These are phyloP conservation scores for Neurospora tetraspora DNA, from an alignment of 495 filamentous ascomycete species.

Conservation along the genomic window DNA sequence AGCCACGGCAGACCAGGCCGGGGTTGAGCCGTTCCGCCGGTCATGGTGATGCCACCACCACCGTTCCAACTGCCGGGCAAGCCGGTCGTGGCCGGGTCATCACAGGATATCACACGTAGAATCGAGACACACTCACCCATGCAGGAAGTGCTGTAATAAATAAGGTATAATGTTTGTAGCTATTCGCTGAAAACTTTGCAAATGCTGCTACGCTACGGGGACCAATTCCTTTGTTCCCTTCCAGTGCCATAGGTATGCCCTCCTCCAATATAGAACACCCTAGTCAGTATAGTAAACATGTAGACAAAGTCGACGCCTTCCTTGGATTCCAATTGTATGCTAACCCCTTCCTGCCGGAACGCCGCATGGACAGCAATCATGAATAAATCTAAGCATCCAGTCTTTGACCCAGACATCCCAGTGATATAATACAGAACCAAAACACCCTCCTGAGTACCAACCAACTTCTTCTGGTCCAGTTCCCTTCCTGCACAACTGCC, in stretches of 20 bases:
- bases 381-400: background rate
- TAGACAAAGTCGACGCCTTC: background rate
- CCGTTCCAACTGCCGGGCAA: background rate
- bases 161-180: background rate
- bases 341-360: conserved; percentile 8
- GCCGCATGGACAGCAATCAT: conserved; percentile 9
- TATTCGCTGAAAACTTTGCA: background rate
- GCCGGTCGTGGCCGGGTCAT: background rate
- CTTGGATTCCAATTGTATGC: conserved; percentile 14
- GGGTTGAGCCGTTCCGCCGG: background rate
- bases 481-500: background rate
- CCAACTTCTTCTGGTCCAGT: conserved; percentile 2
- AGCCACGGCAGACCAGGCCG: background rate
- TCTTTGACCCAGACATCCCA: background rate
- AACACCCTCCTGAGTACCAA: conserved; percentile 1
- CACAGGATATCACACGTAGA: background rate
- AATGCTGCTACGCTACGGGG: background rate
- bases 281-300: background rate
- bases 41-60: background rate
- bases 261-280: background rate
- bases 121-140: background rate
- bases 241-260: background rate
- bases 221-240: background rate
- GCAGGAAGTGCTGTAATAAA: background rate
- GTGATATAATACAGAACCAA: conserved; percentile 20